phyloP scores from a whole-genome alignment of 108 stramenopile genomes.

The Licmophora abbreviata region DNA sequence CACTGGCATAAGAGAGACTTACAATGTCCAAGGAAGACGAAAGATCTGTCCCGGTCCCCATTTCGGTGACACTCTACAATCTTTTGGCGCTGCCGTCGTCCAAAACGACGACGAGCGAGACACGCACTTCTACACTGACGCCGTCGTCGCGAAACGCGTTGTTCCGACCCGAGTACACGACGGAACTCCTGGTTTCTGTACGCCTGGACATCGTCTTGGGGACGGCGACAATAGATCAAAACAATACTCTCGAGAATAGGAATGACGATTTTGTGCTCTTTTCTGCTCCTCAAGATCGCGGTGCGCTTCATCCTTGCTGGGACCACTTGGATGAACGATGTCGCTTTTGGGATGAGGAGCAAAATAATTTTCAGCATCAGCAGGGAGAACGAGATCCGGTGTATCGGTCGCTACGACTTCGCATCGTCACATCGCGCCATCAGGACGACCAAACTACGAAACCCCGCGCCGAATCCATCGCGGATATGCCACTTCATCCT shows the following conservation, averaged over 20 bases:
- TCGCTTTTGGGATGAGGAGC: slow-evolving; percentile 9
- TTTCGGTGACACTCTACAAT: slow-evolving; percentile 9
- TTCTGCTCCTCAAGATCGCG: slow-evolving; percentile 3
- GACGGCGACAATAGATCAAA: neutral
- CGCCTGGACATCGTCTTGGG: slow-evolving; percentile 3
- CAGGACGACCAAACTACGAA: neutral
- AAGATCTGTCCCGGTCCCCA: slow-evolving; percentile 1
- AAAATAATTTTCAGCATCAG: slow-evolving; percentile 1
- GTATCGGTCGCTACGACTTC: slow-evolving; percentile 9
- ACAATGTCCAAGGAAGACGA: no score
- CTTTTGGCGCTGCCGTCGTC: neutral
- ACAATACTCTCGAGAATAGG: neutral
- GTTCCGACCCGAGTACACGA: slow-evolving; percentile 6
- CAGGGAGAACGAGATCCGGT: neutral
- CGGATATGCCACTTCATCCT: slow-evolving; percentile 21
- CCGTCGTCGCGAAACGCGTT: neutral
- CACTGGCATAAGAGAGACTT: no score
- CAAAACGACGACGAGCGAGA: neutral
- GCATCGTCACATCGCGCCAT: slow-evolving; percentile 3
- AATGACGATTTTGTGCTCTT: slow-evolving; percentile 11
- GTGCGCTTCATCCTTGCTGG: slow-evolving; percentile 45
- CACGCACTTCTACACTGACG: neutral
- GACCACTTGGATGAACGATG: slow-evolving; percentile 54
- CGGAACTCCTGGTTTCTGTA: slow-evolving; percentile 1
- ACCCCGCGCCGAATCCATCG: slow-evolving; percentile 1